Evolutionary conservation across 176 grass and related monocot species (phyloP), one percentile per base, ranked within the genome.

Genomic region (Oryza brachyantha): DNA sequence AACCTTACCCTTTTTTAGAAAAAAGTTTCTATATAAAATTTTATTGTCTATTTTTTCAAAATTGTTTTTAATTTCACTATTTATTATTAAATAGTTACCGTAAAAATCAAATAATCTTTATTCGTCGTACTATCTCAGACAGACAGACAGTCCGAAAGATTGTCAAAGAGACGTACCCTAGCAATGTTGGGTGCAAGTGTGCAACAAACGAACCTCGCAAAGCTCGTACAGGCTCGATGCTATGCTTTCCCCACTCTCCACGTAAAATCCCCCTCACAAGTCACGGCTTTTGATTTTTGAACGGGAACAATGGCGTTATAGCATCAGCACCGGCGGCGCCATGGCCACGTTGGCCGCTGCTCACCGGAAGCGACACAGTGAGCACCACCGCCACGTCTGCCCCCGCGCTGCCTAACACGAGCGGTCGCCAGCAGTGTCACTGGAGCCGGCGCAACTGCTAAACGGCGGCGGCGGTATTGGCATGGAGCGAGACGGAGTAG

Each of bases 221-320:
- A 78, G 75, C 75, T 66, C 61, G 19, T 52, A 7, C 17, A 52
- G 5, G 48, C 16, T 17, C 48, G 61, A 7, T n/a, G 17, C 28
- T 75, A 87, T 91, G 81, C 85, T 54, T 84, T 54, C 59, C 85
- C 77, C 65, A 13, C 71, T 22, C 13, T 22, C 57, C 78, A 88
- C 85, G 81, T 83, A 67, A 88, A 87, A 48, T 60, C 27, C 35
- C 57, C 27, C 35, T 42, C 31, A 22, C 25, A 3, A 3, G 12
- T 19, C 13, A 16, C 41, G 8, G 3, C 37, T 73, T 76, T n/a
- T 76, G 50, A 80, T 29, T 73, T 76, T n/a, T 76, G 50, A 80
- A 84, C 55, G 4, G 10, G 64, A 37, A 48, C 46, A 42, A 9
- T 75, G 24, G 60, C 66, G 75, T 84, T 72, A 42, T 77, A 89